Base-by-base conservation (phyloP, 345 rosid species). In the Melaleuca alternifolia region DNA sequence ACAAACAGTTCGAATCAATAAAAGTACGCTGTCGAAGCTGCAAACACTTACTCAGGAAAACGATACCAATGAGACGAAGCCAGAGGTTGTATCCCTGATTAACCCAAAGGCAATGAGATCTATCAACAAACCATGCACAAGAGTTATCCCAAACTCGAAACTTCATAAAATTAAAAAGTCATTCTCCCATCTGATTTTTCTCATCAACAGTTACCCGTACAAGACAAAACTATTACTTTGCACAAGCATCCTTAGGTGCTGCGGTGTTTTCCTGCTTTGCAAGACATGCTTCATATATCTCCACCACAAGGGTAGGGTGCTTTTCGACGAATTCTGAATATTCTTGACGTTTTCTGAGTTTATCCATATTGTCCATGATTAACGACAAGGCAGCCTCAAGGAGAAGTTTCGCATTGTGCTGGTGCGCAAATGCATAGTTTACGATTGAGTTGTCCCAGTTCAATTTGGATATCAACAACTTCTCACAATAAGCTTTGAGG, bases 401-500 rank as follows among this genome's bases (percentile, higher is more conserved):
- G 89, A 97, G 77, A 54, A 90, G 93, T 84, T 94, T 93, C 2
- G 99, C 96, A 13, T 92, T 90, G 89, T 97, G 96, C 94, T 94
- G 98, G 89, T 94, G 96, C 9, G 98, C 98, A 87, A 96, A 96
- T 54, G 95, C 95, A 85, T 94, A 96, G 87, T 89, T 93, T 93
- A 95, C 87, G 51, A 97, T 90, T 11, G 95, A 94, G 65, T 94
- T 97, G 85, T 97, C 95, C 94, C 94, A 92, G 87, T 89, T 96
- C 90, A 96, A 89, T 87, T 94, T 96, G 30, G 98, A 93, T 21
- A 95, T 91, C 83, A 97, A 61, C 88, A 90, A 94, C 90, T 89
- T 96, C 95, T 96, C 97, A 48, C 98, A 94, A 88, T 91, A 92
- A 20, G 87, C 89, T 89, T 96, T 97, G 85, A 97, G 98, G 86